Evolutionary conservation across 2,329 filamentous ascomycete genomes (phyloP), one percentile per base, ranked within the genome.

Genomic region (Paraconiothyrium sp.): DNA sequence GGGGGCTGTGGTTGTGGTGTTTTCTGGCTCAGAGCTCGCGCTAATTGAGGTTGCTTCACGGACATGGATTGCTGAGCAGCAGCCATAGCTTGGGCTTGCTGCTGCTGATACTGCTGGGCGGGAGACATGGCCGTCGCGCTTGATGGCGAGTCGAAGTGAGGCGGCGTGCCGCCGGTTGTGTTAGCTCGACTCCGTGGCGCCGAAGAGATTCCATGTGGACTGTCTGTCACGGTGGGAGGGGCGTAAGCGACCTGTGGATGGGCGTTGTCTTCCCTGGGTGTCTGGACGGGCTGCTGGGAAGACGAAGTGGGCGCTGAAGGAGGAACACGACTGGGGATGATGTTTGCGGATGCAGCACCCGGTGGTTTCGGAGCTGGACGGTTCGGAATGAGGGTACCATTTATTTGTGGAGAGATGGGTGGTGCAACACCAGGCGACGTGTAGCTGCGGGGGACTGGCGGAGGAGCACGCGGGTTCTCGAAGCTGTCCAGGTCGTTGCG

Each of bases 401-500:
- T 78, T 61, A 76, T 59, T 61, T 79, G 77, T 58, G 79, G 76
- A 55, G 75, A 78, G 62, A 71, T 75, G 43, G 78, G 81, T 60
- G 76, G 81, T 61, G 79, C 80, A 60, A 84, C 81, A 52, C 83
- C 84, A 24, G 76, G 74, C 54, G 75, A 75, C 22, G 76, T 76
- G 57, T 73, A 62, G 57, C 71, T 76, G 57, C 76, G 75, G 27
- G 94, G 94, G 63, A 97, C 92, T 11, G 94, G 95, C 66, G 95
- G 95, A 43, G 95, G 92, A 20, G 94, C 92, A 74, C 95, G 88
- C 52, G 95, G 95, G 76, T 99, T 98, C 82, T 98, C 95, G 80
- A 98, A 99, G 83, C 93, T 98, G 76, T 92, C 92, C 85, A 93
- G 90, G 81, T 92, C 88, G 80, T 94, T 94, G 77, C 92, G 88